Percentiles rank a stretch among this genome's conserved stretches.
These are phyloP conservation scores for Naganishia randhawae DNA, from an alignment of 768 basidiomycete species.

Conservation along the genomic window DNA sequence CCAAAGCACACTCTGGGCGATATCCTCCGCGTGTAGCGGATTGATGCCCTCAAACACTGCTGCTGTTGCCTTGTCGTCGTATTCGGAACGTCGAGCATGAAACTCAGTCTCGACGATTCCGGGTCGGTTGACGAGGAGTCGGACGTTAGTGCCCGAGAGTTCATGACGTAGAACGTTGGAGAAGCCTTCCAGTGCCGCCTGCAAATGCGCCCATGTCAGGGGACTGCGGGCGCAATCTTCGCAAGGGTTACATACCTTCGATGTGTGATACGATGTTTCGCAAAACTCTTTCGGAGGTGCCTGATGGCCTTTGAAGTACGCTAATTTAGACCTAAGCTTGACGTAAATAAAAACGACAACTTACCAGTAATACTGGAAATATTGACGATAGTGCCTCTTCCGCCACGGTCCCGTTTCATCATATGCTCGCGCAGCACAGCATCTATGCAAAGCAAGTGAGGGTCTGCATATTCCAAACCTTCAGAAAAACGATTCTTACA, in stretches of 20 bases:
- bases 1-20: constrained; percentile 21
- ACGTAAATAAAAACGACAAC: not conserved
- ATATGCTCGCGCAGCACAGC: not conserved
- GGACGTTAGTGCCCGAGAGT: constrained; percentile 19
- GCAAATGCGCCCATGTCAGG: not conserved
- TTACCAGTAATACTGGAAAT: not conserved
- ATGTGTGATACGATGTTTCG: not conserved
- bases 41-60: not conserved
- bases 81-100: constrained; percentile 15
- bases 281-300: not conserved
- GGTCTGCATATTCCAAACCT: not conserved
- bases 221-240: not conserved
- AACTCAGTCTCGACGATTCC: constrained; percentile 24
- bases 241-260: not conserved
- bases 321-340: not conserved
- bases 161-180: constrained; percentile 23
- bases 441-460: not conserved
- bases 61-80: constrained; percentile 22
- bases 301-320: not conserved
- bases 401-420: not conserved
- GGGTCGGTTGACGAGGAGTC: constrained; percentile 25
- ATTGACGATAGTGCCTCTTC: not conserved
- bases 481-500: not conserved
- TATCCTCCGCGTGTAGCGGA: constrained; percentile 23
- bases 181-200: not conserved